Evolutionary conservation across 2,329 filamentous ascomycete genomes (phyloP), one percentile per base, ranked within the genome.

Genomic region (Aspergillus melleus): DNA sequence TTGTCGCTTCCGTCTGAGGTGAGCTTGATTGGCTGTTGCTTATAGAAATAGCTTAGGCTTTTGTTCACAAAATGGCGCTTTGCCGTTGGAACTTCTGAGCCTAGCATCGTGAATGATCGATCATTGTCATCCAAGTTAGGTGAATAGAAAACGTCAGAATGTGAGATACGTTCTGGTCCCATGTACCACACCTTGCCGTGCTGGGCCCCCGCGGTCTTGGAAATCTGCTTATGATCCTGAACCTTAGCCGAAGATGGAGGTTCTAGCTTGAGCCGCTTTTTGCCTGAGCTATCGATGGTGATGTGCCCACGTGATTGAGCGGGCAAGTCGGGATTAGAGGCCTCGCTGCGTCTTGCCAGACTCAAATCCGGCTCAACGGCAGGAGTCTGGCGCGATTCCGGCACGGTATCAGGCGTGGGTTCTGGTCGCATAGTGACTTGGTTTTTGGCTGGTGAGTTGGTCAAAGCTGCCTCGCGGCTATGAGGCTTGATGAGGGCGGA

Each of bases 121-220:
- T 70, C 65, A 12, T 70, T 60, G 30, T 73, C 70, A 24, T 64
- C 64, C 29, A 65, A 39, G 6, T 74, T 57, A 52, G 72, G 65
- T 58, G 74, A 61, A 58, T 81, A 82, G 65, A 82, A 82, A 5
- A 82, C 58, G 52, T 76, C 69, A 52, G 78, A 72, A 5, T 76
- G 66, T 24, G 69, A 64, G n/a, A 79, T 58, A 30, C 71, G 73
- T n/a, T 68, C 57, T 19, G 69, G 71, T 1, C 77, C 76, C 30
- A 81, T 72, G 63, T 80, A 81, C 70, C 70, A 72, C 6, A 59
- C 51, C 22, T 59, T 59, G 11, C 57, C 14, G 29, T 44, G 6
- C 12, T 14, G n/a, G 9, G 19, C 26, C 44, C 53, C 14, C 42
- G 50, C 24, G 5, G 5, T 20, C 14, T 54, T 52, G 16, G 30